Percentiles rank a stretch among this genome's conserved stretches.
Conservation (phyloP, 2,329 filamentous ascomycete species). For the Chaetomiaceae sp. region DNA sequence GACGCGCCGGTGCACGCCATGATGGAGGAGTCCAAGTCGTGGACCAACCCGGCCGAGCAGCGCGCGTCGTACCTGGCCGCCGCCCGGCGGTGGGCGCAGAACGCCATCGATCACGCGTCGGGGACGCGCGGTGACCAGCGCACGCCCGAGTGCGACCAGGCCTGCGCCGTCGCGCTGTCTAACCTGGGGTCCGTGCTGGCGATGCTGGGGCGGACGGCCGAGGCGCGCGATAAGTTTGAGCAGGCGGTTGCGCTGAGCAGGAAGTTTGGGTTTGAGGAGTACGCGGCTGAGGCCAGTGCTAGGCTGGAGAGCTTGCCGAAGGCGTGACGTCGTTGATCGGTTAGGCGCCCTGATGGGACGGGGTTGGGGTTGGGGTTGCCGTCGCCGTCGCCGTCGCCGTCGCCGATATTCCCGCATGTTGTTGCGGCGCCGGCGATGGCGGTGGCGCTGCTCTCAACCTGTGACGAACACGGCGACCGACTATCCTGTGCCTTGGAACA, state of each 20-base stretch:
- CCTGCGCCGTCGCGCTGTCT: conserved; percentile 78
- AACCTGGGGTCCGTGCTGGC: conserved; percentile 82
- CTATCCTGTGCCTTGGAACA: background rate
- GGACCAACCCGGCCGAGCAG: conserved; percentile 40
- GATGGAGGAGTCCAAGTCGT: conserved; percentile 25
- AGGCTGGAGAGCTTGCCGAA: conserved; percentile 35
- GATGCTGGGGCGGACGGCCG: conserved; percentile 60
- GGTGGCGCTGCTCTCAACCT: background rate
- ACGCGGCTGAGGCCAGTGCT: conserved; percentile 48
- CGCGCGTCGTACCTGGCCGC: conserved; percentile 61
- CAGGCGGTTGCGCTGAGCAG: conserved; percentile 62
- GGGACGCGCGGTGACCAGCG: conserved; percentile 62
- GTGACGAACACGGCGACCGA: background rate
- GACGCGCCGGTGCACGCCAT: conserved; percentile 30
- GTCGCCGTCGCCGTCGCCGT: too few relatives aligned
- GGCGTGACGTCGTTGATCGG: background rate
- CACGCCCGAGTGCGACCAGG: conserved; percentile 75
- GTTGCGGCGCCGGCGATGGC: background rate
- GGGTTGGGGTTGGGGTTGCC: background rate
- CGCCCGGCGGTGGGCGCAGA: conserved; percentile 72
- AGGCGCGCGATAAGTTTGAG: conserved; percentile 64
- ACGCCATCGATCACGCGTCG: conserved; percentile 64
- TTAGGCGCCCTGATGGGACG: too few relatives aligned
- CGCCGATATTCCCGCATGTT: background rate
- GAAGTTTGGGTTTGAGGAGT: conserved; percentile 49